phyloP scores from a whole-genome alignment of 2,329 filamentous ascomycete species.

The Talaromyces funiculosus region DNA sequence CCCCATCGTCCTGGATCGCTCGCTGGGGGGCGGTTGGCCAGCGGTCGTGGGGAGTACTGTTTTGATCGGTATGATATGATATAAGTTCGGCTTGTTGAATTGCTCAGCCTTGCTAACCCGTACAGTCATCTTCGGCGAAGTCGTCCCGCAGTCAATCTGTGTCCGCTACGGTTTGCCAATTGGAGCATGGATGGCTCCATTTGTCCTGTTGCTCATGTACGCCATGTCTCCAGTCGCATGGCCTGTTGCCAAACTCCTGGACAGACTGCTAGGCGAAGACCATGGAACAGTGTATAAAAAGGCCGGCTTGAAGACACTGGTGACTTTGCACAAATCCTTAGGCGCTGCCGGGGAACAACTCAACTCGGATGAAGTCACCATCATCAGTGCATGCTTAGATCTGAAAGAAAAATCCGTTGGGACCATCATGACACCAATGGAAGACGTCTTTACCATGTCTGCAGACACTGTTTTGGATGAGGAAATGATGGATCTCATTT shows the following conservation, averaged over 20 bases:
- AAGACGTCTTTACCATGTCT: slow-evolving; percentile 95
- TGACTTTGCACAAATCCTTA: slow-evolving; percentile 87
- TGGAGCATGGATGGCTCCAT: slow-evolving; percentile 85
- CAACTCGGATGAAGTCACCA: slow-evolving; percentile 96
- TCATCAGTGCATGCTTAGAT: slow-evolving; percentile 94
- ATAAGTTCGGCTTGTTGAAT: background rate
- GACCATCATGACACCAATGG: slow-evolving; percentile 97
- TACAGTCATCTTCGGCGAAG: slow-evolving; percentile 92
- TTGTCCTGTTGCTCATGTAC: slow-evolving; percentile 87
- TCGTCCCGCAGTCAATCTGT: slow-evolving; percentile 92
- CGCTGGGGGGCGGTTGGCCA: slow-evolving; percentile 87
- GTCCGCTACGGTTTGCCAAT: slow-evolving; percentile 94
- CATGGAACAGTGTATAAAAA: slow-evolving; percentile 98
- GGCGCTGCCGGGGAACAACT: slow-evolving; percentile 79
- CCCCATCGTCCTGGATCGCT: slow-evolving; percentile 89
- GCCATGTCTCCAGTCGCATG: slow-evolving; percentile 82
- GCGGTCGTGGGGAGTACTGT: slow-evolving; percentile 90
- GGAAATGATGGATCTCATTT: slow-evolving; percentile 85
- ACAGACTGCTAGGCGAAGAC: slow-evolving; percentile 86
- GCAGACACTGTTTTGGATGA: slow-evolving; percentile 90
- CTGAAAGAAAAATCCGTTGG: slow-evolving; percentile 94
- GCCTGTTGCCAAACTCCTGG: slow-evolving; percentile 92
- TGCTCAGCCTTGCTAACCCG: background rate
- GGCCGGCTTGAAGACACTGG: slow-evolving; percentile 90
- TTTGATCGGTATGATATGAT: slow-evolving; percentile 57